phyloP scores from a whole-genome alignment of 2,329 filamentous ascomycete species.

The Cladosporium sp. region DNA sequence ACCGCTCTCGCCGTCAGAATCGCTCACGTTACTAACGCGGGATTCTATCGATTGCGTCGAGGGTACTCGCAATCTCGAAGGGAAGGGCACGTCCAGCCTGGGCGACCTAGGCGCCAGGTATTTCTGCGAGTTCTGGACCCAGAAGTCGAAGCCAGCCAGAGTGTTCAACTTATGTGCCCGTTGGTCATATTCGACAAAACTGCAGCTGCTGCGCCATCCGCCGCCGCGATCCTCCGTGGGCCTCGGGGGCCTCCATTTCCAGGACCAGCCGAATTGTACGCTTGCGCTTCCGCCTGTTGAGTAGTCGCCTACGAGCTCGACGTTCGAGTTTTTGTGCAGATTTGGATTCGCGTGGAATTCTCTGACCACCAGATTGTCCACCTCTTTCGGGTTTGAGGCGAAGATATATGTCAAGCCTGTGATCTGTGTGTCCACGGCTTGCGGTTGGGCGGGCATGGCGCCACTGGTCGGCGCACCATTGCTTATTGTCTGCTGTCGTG shows the following conservation, averaged over 20 bases:
- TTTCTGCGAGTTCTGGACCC: constrained; percentile 64
- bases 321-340: constrained; percentile 93
- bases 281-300: constrained; percentile 76
- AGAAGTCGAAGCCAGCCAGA: constrained; percentile 89
- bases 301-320: constrained; percentile 90
- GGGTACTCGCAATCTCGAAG: constrained; percentile 30
- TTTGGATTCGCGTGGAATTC: constrained; percentile 98
- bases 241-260: constrained; percentile 95
- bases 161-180: constrained; percentile 84
- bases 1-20: constrained; percentile 53
- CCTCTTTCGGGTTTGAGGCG: constrained; percentile 76
- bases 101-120: constrained; percentile 54
- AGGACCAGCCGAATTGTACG: constrained; percentile 88
- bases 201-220: constrained; percentile 94
- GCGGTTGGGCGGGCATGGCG: constrained; percentile 16
- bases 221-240: constrained; percentile 72
- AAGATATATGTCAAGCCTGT: constrained; percentile 90
- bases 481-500: constrained; percentile 49
- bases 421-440: constrained; percentile 66
- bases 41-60: constrained; percentile 73
- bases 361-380: constrained; percentile 88
- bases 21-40: constrained; percentile 56
- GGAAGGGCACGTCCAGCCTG: constrained; percentile 63
- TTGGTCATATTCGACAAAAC: constrained; percentile 96
- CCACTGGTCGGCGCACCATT: constrained; percentile 13